phyloP scores from a whole-genome alignment of 2,329 filamentous ascomycete genomes.

The Aspergillus jensenii region DNA sequence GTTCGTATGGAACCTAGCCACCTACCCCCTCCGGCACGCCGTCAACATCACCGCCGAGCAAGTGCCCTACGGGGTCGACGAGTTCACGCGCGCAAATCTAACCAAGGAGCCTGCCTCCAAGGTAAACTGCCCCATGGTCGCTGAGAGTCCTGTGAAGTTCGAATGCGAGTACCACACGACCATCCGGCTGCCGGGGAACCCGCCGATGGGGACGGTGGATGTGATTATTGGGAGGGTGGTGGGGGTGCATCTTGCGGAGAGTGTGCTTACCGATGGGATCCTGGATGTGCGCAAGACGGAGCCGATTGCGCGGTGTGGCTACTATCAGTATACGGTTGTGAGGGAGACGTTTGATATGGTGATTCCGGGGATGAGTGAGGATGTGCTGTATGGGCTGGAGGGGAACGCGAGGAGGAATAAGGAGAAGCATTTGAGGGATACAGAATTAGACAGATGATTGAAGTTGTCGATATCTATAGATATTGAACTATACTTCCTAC shows the following conservation, averaged over 20 bases:
- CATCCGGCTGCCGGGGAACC: slow-evolving; percentile 55
- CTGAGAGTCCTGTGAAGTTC: slow-evolving; percentile 56
- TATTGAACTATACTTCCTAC: no score
- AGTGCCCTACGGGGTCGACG: slow-evolving; percentile 51
- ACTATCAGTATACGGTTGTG: slow-evolving; percentile 60
- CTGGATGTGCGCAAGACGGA: slow-evolving; percentile 57
- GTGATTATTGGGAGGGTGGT: slow-evolving; percentile 59
- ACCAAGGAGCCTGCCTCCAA: slow-evolving; percentile 48
- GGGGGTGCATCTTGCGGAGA: slow-evolving; percentile 58
- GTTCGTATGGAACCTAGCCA: slow-evolving; percentile 62
- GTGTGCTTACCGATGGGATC: slow-evolving; percentile 54
- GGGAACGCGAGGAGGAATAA: slow-evolving; percentile 33
- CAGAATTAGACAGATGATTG: no score
- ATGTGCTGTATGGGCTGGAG: slow-evolving; percentile 40
- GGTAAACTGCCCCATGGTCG: slow-evolving; percentile 52
- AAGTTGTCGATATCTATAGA: no score
- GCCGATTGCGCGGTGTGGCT: slow-evolving; percentile 62
- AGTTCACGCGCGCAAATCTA: slow-evolving; percentile 53
- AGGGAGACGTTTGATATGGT: slow-evolving; percentile 60
- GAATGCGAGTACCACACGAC: slow-evolving; percentile 60
- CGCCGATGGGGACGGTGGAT: slow-evolving; percentile 59
- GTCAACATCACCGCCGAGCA: slow-evolving; percentile 58
- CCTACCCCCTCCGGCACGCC: slow-evolving; percentile 54
- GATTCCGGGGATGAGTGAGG: slow-evolving; percentile 41
- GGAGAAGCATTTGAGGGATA: background rate